Evolutionary conservation across 129 eudicot species (phyloP).

Genomic region (Flaveria linearis): DNA sequence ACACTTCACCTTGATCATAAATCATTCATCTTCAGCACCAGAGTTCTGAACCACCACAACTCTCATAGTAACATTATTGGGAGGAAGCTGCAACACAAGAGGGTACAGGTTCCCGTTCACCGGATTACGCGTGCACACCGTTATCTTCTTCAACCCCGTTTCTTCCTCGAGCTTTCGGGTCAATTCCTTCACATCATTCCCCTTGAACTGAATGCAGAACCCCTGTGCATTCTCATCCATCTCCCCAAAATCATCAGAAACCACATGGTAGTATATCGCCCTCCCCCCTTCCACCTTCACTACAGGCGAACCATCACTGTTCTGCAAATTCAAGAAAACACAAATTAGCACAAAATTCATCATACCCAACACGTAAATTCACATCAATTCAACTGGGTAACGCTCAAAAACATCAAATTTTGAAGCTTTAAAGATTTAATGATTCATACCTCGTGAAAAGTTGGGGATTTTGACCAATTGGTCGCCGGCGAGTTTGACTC

Average conservation of each 20-base stretch:
- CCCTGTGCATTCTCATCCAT: slow-evolving; percentile 60
- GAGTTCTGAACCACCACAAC: no score
- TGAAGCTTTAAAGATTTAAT: no score
- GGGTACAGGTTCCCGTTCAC: slow-evolving; percentile 37
- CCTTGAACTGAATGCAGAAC: slow-evolving; percentile 55
- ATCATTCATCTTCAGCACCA: no score
- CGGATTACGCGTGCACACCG: slow-evolving; percentile 60
- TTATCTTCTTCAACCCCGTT: slow-evolving; percentile 46
- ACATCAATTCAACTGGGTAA: not conserved
- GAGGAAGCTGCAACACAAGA: no score
- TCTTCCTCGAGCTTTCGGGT: slow-evolving; percentile 62
- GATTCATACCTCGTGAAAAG: no score
- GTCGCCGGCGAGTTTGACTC: no score
- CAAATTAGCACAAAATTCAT: no score
- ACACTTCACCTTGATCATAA: no score
- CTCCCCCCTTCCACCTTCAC: slow-evolving; percentile 60
- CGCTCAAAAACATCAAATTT: not conserved
- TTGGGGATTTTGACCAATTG: no score
- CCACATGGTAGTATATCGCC: slow-evolving; percentile 30
- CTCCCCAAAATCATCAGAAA: slow-evolving; percentile 47
- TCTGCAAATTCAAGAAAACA: slow-evolving; percentile 30
- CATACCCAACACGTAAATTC: no score
- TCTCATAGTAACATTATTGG: no score
- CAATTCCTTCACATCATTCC: slow-evolving; percentile 58
- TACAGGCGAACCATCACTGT: not conserved